phyloP scores from a whole-genome alignment of 495 filamentous ascomycete species.

The Apodospora peruviana region DNA sequence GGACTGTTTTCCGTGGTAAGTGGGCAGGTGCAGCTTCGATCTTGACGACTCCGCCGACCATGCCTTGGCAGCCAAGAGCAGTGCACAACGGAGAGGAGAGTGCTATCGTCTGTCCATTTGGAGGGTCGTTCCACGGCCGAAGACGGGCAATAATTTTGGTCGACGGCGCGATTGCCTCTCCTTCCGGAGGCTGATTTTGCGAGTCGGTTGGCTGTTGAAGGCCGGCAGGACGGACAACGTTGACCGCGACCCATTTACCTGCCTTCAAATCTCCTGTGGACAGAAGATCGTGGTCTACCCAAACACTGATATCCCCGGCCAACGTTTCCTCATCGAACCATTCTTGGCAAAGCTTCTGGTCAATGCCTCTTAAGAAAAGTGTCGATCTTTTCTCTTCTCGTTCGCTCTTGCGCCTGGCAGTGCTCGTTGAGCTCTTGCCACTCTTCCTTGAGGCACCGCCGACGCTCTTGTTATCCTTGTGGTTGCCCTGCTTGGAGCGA shows the following conservation, averaged over 20 bases:
- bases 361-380: conserved; percentile 73
- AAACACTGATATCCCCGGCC: conserved; percentile 64
- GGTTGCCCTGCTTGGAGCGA: conserved; percentile 33
- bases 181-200: conserved; percentile 60
- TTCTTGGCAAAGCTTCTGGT: conserved; percentile 57
- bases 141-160: conserved; percentile 71
- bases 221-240: conserved; percentile 72
- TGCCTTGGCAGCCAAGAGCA: conserved; percentile 58
- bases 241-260: conserved; percentile 66
- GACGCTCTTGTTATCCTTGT: conserved; percentile 63
- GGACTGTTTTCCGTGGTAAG: conserved; percentile 21
- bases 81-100: conserved; percentile 72
- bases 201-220: conserved; percentile 71
- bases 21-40: conserved; percentile 57
- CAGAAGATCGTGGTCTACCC: conserved; percentile 75
- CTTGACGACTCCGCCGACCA: conserved; percentile 84
- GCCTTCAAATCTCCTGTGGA: conserved; percentile 63
- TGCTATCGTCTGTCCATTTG: conserved; percentile 68
- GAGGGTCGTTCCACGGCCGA: conserved; percentile 76
- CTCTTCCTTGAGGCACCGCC: conserved; percentile 63
- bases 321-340: conserved; percentile 64
- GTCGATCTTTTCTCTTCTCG: conserved; percentile 57
- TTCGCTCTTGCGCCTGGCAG: conserved; percentile 53
- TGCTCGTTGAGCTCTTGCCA: conserved; percentile 66
- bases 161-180: conserved; percentile 53